A percentile compares a stretch with the other conserved stretches of the same genome.
phyloP scores from a whole-genome alignment of 2,329 filamentous ascomycete genomes.

The Diplocarpon mali region DNA sequence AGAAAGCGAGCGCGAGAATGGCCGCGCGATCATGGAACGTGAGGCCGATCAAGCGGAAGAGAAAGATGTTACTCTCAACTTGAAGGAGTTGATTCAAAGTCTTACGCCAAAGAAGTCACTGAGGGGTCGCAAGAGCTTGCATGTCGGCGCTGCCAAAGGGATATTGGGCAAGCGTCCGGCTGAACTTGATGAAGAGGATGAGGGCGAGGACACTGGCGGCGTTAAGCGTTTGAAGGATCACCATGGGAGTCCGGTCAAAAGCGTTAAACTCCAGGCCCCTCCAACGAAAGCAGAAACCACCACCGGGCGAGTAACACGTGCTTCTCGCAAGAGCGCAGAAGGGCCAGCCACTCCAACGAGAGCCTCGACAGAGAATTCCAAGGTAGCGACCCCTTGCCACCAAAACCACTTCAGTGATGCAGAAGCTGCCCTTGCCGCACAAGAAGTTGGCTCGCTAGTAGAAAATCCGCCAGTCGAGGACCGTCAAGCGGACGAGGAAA shows the following conservation, averaged over 20 bases:
- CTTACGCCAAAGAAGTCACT: conserved; percentile 63
- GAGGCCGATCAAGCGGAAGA: conserved; percentile 42
- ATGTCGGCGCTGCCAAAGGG: conserved; percentile 62
- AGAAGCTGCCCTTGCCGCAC: conserved; percentile 28
- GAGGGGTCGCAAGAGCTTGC: conserved; percentile 63
- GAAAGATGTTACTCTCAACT: conserved; percentile 51
- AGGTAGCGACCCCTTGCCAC: conserved; percentile 43
- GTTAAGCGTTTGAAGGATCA: conserved; percentile 62
- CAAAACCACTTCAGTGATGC: conserved; percentile 45
- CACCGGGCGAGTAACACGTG: conserved; percentile 45
- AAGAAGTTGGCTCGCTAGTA: conserved; percentile 33
- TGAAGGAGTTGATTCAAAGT: conserved; percentile 68
- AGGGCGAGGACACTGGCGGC: conserved; percentile 48
- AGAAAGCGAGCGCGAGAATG: conserved; percentile 50
- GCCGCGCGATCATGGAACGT: conserved; percentile 42
- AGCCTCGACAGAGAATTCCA: conserved; percentile 38
- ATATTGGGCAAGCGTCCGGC: conserved; percentile 63
- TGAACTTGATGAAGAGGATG: conserved; percentile 57
- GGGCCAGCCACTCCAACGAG: conserved; percentile 34
- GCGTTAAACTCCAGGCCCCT: conserved; percentile 56
- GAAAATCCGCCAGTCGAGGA: conserved; percentile 34
- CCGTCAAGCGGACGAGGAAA: conserved; percentile 34
- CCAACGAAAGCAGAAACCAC: conserved; percentile 56
- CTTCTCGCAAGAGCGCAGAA: conserved; percentile 37
- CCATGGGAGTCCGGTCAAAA: conserved; percentile 68